A percentile compares a stretch with the other conserved stretches of the same genome.
phyloP scores from a whole-genome alignment of 352 stramenopile species.

The Phytophthora sp. region DNA sequence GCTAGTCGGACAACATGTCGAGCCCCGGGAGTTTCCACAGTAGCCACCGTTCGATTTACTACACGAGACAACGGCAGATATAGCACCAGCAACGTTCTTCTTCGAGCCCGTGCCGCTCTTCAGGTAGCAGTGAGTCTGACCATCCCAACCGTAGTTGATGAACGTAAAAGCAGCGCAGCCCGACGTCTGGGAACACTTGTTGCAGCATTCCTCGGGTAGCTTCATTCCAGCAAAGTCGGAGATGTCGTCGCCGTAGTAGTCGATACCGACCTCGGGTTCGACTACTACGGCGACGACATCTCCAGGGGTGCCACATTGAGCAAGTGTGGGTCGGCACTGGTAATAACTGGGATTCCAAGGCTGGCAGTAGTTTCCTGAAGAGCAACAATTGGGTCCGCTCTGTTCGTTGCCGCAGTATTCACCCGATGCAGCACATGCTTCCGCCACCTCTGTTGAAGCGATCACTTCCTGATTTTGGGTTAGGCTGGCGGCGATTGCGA shows the following conservation, averaged over 20 bases:
- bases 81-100: slow-evolving; percentile 5
- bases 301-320: slow-evolving; percentile 31
- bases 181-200: slow-evolving; percentile 1
- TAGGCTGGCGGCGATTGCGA: background rate
- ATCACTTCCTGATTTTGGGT: background rate
- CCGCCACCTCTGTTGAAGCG: background rate
- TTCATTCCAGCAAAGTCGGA: slow-evolving; percentile 22
- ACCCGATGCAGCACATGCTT: background rate
- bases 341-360: slow-evolving; percentile 48
- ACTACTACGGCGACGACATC: no score
- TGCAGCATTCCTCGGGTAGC: slow-evolving; percentile 17
- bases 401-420: slow-evolving; percentile 2
- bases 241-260: slow-evolving; percentile 52
- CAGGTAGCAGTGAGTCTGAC: slow-evolving; percentile 25
- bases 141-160: slow-evolving; percentile 24
- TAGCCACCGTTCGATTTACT: background rate
- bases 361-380: slow-evolving; percentile 47
- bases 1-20: slow-evolving; percentile 1
- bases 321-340: slow-evolving; percentile 41
- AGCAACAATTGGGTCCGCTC: slow-evolving; percentile 33
- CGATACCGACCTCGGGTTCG: slow-evolving; percentile 41
- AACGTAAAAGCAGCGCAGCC: slow-evolving; percentile 26
- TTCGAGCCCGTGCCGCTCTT: slow-evolving; percentile 23
- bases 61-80: slow-evolving; percentile 16
- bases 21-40: slow-evolving; percentile 10